Percentiles rank a stretch among this genome's conserved stretches.
These are phyloP conservation scores for Desmodesmus armatus DNA, from an alignment of 139 green algal species.

Conservation along the genomic window DNA sequence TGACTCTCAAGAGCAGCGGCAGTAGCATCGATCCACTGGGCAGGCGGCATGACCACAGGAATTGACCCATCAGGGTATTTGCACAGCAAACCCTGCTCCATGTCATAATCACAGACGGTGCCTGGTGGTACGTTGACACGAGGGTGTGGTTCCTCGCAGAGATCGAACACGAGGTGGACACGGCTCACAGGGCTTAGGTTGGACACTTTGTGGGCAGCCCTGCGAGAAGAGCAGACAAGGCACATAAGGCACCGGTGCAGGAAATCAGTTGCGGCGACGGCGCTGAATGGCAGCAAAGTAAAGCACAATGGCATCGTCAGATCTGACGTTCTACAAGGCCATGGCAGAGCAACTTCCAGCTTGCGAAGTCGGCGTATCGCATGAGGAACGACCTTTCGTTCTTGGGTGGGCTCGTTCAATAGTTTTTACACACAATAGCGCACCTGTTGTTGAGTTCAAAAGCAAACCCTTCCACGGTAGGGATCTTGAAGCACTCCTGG, in stretches of 20 bases:
- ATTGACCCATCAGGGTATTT: constrained; percentile 1
- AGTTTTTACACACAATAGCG: neutral
- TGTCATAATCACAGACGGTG: constrained; percentile 61
- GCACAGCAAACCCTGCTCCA: constrained; percentile 36
- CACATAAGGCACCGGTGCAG: neutral
- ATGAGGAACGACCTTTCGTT: too few relatives aligned
- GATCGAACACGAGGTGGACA: constrained; percentile 76
- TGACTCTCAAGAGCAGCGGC: neutral
- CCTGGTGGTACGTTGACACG: constrained; percentile 54
- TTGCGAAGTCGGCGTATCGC: too few relatives aligned
- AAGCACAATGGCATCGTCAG: too few relatives aligned
- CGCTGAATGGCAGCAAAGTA: neutral
- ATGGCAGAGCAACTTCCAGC: too few relatives aligned
- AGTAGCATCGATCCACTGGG: neutral
- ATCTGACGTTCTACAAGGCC: neutral
- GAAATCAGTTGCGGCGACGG: neutral
- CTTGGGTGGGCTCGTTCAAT: neutral
- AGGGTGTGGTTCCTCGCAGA: constrained; percentile 56
- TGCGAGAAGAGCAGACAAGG: too few relatives aligned
- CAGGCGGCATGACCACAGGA: neutral
- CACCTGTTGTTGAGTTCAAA: constrained; percentile 75
- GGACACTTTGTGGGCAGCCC: constrained; percentile 51
- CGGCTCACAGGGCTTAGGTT: constrained; percentile 51
- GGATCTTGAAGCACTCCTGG: constrained; percentile 55
- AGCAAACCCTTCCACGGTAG: constrained; percentile 68